These are phyloP conservation scores for Capsella bursapastoris DNA, from an alignment of 345 rosid species.

Conservation along the genomic window DNA sequence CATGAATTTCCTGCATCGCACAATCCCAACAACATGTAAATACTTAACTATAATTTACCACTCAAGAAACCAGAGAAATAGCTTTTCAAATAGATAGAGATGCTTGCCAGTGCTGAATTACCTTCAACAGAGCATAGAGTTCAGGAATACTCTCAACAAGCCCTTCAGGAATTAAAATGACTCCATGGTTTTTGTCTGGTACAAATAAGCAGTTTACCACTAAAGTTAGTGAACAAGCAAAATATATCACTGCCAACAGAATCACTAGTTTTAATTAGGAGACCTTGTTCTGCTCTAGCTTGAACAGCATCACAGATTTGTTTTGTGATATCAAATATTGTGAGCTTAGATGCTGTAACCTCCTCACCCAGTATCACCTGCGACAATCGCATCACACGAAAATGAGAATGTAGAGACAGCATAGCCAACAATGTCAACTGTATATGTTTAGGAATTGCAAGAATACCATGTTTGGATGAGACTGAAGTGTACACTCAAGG, in stretches of 20 bases:
- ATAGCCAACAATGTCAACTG: background rate
- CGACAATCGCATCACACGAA: slow-evolving; percentile 16
- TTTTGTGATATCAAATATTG: slow-evolving; percentile 84
- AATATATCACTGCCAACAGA: slow-evolving; percentile 16
- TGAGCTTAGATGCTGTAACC: slow-evolving; percentile 97
- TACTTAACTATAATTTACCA: background rate
- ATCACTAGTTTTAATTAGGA: background rate
- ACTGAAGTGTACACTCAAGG: slow-evolving; percentile 94
- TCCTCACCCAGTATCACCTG: slow-evolving; percentile 70
- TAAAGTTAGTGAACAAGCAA: slow-evolving; percentile 41
- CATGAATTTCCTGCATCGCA: slow-evolving; percentile 75
- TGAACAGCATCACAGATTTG: slow-evolving; percentile 97
- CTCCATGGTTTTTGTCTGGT: slow-evolving; percentile 90
- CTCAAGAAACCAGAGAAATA: background rate
- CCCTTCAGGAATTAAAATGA: slow-evolving; percentile 95
- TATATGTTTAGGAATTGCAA: background rate
- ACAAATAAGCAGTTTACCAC: slow-evolving; percentile 20
- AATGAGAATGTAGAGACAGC: slow-evolving; percentile 23
- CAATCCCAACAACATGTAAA: slow-evolving; percentile 28
- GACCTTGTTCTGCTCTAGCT: slow-evolving; percentile 90
- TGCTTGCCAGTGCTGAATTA: slow-evolving; percentile 36
- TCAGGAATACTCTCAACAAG: slow-evolving; percentile 96
- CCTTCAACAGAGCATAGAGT: slow-evolving; percentile 92
- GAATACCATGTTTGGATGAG: slow-evolving; percentile 93
- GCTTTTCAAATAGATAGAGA: background rate